A percentile compares a stretch with the other conserved stretches of the same genome.
These are phyloP conservation scores for Conticribra guillardii DNA, from an alignment of 108 stramenopile genomes.

Conservation along the genomic window DNA sequence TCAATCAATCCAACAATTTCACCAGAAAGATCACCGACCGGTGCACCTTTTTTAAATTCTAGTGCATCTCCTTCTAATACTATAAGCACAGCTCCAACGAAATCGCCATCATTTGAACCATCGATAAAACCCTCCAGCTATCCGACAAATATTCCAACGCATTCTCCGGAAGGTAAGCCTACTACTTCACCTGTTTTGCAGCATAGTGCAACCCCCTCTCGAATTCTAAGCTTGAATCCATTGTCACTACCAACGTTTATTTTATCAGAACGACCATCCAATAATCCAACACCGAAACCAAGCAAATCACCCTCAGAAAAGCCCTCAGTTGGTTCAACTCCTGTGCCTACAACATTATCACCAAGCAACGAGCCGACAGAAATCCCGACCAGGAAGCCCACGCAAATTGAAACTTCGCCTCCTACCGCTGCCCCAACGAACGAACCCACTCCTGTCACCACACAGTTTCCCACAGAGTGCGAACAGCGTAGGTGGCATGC, in stretches of 20 bases:
- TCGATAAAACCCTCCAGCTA: too few relatives aligned
- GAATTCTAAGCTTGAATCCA: too few relatives aligned
- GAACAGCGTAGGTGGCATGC: not conserved
- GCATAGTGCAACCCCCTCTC: too few relatives aligned
- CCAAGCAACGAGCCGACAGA: constrained; percentile 1
- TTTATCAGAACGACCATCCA: too few relatives aligned
- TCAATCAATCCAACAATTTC: not conserved
- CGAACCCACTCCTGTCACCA: not conserved
- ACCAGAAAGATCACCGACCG: not conserved
- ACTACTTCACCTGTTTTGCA: too few relatives aligned
- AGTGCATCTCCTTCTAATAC: not conserved
- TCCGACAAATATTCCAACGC: too few relatives aligned
- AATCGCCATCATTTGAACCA: not conserved
- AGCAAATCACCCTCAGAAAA: too few relatives aligned
- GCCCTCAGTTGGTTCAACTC: too few relatives aligned
- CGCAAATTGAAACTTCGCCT: not conserved
- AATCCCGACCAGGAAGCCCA: not conserved
- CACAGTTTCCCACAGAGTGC: not conserved
- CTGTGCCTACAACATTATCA: too few relatives aligned
- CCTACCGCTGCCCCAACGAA: not conserved
- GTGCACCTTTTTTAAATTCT: not conserved
- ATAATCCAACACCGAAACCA: too few relatives aligned
- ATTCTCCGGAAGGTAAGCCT: too few relatives aligned
- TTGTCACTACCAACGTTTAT: too few relatives aligned
- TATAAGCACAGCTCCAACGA: not conserved